Evolutionary conservation across 2,329 filamentous ascomycete genomes (phyloP), one percentile per base, ranked within the genome.

Genomic region (Orbilia brochopaga): DNA sequence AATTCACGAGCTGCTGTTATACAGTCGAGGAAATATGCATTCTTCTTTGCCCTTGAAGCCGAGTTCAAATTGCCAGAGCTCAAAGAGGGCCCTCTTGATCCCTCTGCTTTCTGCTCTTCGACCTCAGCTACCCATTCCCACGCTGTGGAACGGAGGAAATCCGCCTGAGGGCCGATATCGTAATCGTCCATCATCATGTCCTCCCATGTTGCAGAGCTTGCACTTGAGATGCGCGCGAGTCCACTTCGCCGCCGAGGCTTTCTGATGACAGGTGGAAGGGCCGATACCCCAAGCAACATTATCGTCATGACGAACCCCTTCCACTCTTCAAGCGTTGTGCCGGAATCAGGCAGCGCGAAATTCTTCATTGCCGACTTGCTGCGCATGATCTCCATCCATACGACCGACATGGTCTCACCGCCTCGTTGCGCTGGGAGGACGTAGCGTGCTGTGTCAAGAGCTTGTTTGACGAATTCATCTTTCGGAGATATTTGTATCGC

Each of bases 71-170:
- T 27, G 2, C 52, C 42, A 10, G 63, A 42, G 17, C 15, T 48
- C 19, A 73, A 37, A 4, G 62, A 60, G 3, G 69, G n/a, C 4
- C 46, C 57, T 42, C 69, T 57, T 10, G 46, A 17, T 3, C 24
- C 66, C 19, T 75, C 62, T 40, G 61, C 60, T 27, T 67, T 74
- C 30, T 76, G 77, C 55, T 81, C 78, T 40, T 85, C 83, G 69
- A 85, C 82, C 64, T 89, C 86, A 58, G 87, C 79, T 46, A 89
- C 83, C 90, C 90, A 92, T 42, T 86, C 83, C 90, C 90, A 93
- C 1, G 86, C 84, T 59, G 82, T 81, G 69, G 82, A 86, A 74
- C 86, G 84, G 80, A 88, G 53, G 61, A 76, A 76, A 53, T 77
- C 76, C n/a, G 76, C 73, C 21, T 62, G 67, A 21, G 74, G 74